phyloP scores from a whole-genome alignment of 371 early-diverging fungal species.

The Rhizopus arrhizus region DNA sequence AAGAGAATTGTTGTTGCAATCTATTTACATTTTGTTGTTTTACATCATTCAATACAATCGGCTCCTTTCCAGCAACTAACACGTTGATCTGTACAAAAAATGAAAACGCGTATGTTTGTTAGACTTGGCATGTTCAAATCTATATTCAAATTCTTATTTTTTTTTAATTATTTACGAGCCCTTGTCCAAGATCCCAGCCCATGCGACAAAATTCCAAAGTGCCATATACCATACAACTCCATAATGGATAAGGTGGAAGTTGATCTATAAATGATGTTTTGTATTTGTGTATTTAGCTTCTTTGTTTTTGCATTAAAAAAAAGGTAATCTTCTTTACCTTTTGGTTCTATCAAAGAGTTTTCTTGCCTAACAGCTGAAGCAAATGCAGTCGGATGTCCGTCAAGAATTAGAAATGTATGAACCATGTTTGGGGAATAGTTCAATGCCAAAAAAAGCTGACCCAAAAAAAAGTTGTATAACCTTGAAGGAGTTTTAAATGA shows the following conservation, averaged over 20 bases:
- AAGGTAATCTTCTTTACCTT: slow-evolving; percentile 13
- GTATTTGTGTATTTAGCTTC: no score
- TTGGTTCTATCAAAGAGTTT: slow-evolving; percentile 10
- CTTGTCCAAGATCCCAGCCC: slow-evolving; percentile 28
- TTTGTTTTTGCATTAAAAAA: neutral
- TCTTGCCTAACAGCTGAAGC: slow-evolving; percentile 3
- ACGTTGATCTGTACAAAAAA: slow-evolving; percentile 23
- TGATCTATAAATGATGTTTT: slow-evolving; percentile 19
- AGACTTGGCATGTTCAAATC: neutral
- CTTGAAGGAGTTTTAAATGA: neutral
- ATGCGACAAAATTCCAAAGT: slow-evolving; percentile 39
- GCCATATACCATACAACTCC: slow-evolving; percentile 42
- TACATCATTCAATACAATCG: slow-evolving; percentile 16
- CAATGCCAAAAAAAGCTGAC: neutral
- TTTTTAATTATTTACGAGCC: slow-evolving; percentile 13
- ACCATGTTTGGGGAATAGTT: slow-evolving; percentile 6
- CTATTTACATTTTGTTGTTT: slow-evolving; percentile 8
- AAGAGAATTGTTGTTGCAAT: slow-evolving; percentile 21
- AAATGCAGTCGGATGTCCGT: slow-evolving; percentile 29
- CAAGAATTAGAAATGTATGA: slow-evolving; percentile 31
- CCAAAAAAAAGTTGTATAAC: neutral
- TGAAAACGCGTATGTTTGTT: neutral
- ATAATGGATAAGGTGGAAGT: slow-evolving; percentile 36
- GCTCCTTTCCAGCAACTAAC: slow-evolving; percentile 16
- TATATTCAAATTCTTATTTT: neutral